These are phyloP conservation scores for Lumnitzera littorea DNA, from an alignment of 345 rosid genomes.

Conservation along the genomic window DNA sequence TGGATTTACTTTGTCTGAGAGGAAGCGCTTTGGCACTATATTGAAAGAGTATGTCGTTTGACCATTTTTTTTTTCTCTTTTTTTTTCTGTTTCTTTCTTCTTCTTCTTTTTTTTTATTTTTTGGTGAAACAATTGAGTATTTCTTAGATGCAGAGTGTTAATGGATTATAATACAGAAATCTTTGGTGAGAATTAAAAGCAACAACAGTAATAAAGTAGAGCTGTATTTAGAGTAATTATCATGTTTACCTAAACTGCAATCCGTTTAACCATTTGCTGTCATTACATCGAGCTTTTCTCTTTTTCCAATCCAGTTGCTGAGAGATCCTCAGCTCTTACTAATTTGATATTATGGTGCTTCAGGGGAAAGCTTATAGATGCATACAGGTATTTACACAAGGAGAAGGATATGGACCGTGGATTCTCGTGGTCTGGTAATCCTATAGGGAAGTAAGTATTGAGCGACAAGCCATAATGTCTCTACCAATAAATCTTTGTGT, in stretches of 20 bases:
- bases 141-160: conserved; percentile 1
- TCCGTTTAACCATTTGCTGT: neutral
- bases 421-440: conserved; percentile 93
- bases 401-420: conserved; percentile 86
- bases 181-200: no score
- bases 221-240: no score
- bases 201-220: no score
- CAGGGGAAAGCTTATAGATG: conserved; percentile 86
- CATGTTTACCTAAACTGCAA: neutral
- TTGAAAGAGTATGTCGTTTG: conserved; percentile 57
- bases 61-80: neutral
- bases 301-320: neutral
- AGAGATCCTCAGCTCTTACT: neutral
- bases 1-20: conserved; percentile 89
- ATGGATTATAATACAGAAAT: no score
- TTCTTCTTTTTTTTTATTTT: neutral
- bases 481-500: neutral
- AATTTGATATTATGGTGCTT: conserved; percentile 13
- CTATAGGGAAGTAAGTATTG: conserved; percentile 66
- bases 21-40: conserved; percentile 71
- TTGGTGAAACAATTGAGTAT: neutral
- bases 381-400: conserved; percentile 74
- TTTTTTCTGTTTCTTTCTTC: neutral
- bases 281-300: neutral
- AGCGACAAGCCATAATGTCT: neutral